Evolutionary conservation across 1,284 basidiomycete species (phyloP), one percentile per base, ranked within the genome.

Genomic region (Moesziomyces sp.): DNA sequence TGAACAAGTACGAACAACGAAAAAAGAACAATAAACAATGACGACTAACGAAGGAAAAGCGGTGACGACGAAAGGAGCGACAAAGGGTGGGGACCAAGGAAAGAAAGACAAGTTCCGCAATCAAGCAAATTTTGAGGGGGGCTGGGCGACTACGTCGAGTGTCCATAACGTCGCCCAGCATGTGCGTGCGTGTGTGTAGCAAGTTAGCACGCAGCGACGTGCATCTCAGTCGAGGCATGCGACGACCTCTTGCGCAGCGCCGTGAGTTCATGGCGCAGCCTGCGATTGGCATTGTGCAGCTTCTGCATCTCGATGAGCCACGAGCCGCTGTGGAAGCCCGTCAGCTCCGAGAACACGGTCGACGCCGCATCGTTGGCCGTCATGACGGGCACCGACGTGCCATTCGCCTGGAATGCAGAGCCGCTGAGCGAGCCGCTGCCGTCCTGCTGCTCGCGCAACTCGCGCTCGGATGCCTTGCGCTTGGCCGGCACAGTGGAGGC

Each of bases 241-340:
- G 26, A 16, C 1, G 66, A 59, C 5, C 62, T 28, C 30, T 53
- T 55, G 5, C 42, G 16, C 28, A 74, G 50, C 13, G 72, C 66
- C 1, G 23, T 38, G 18, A 74, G 44, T 46, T 74, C 72, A 33
- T 70, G 58, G 5, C 66, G 53, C 0, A 74, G 44, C 2, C 53
- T 46, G 10, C 59, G 40, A n/a, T 74, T 74, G 19, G 72, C 63
- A 23, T 74, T 62, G 35, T 74, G 72, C 16, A 74, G 51, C 23
- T 58, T 62, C 33, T 74, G 72, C 72, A 74, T 74, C 48, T 74
- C 72, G 35, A 74, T 69, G 48, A 69, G 54, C 72, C 72, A 74
- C 3, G 51, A 56, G 6, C 72, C 72, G 9, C 52, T 46, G 44
- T 74, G 63, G 55, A 62, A 74, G 24, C 66, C 66, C 1, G 72